Evolutionary conservation across 257 asterid species (phyloP).

Genomic region (Solanum acaule): DNA sequence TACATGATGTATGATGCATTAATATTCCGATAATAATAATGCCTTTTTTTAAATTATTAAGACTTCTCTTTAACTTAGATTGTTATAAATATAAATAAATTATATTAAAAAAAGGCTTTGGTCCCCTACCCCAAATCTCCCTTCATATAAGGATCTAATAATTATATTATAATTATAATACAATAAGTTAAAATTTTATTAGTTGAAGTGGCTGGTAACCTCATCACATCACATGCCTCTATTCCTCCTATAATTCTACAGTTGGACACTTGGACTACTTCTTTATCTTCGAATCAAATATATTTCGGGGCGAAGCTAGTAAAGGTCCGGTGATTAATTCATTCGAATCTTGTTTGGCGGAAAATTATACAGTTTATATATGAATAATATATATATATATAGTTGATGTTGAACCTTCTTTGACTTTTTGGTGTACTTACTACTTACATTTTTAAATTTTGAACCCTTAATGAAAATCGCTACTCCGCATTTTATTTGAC

Average conservation of each 20-base stretch:
- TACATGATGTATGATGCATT: neutral
- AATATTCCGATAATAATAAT: neutral
- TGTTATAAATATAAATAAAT: neutral
- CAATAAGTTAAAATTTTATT: neutral
- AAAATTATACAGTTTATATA: too few relatives aligned
- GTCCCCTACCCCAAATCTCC: neutral
- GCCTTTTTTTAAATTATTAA: neutral
- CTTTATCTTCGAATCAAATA: neutral
- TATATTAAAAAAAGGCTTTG: neutral
- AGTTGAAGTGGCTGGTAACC: neutral
- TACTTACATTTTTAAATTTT: too few relatives aligned
- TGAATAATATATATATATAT: neutral
- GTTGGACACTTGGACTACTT: neutral
- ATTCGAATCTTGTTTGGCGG: fast-evolving
- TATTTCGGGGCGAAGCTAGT: neutral
- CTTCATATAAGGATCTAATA: neutral
- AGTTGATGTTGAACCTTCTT: too few relatives aligned
- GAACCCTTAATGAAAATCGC: too few relatives aligned
- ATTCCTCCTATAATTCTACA: neutral
- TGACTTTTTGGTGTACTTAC: fast-evolving
- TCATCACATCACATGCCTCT: neutral
- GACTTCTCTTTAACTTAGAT: neutral
- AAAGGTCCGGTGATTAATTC: fast-evolving
- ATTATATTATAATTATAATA: neutral
- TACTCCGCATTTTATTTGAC: neutral